These are phyloP conservation scores for Fraxinus anomala DNA, from an alignment of 257 asterid species.

Conservation along the genomic window DNA sequence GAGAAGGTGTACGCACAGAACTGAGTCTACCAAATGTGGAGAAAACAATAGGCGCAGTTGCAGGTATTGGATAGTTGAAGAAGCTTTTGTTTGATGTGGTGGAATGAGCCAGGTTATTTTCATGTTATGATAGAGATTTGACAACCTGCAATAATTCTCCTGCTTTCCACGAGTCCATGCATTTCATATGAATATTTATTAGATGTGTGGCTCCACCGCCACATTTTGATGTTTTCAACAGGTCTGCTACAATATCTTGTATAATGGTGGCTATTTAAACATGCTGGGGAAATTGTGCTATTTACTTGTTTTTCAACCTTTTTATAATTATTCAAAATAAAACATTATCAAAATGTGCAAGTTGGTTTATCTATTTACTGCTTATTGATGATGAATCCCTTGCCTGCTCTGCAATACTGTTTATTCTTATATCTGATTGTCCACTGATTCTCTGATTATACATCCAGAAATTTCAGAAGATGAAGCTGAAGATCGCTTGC, in stretches of 20 bases:
- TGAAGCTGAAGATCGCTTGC: slow-evolving; percentile 95
- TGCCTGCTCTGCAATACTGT: background rate
- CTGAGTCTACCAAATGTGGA: slow-evolving; percentile 90
- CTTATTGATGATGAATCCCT: slow-evolving; percentile 1
- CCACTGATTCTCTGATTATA: slow-evolving; percentile 26
- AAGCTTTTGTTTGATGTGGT: slow-evolving; percentile 11
- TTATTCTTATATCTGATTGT: slow-evolving; percentile 15
- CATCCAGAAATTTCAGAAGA: slow-evolving; percentile 92
- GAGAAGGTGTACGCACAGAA: slow-evolving; percentile 98
- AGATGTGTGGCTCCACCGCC: slow-evolving; percentile 8
- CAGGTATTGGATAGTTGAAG: slow-evolving; percentile 53
- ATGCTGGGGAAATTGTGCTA: slow-evolving; percentile 12
- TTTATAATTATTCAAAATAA: slow-evolving; percentile 10
- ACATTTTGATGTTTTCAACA: slow-evolving; percentile 12
- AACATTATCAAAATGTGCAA: background rate
- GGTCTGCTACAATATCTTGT: slow-evolving; percentile 8
- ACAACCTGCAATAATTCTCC: slow-evolving; percentile 11
- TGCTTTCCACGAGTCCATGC: slow-evolving; percentile 19
- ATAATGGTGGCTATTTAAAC: slow-evolving; percentile 12
- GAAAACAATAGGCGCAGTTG: slow-evolving; percentile 89
- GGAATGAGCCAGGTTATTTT: slow-evolving; percentile 21
- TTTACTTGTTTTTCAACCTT: slow-evolving; percentile 18
- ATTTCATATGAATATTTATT: slow-evolving; percentile 13
- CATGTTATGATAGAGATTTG: slow-evolving; percentile 10
- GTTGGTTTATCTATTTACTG: background rate